Evolutionary conservation across 805 yeast genomes (phyloP), one percentile per base, ranked within the genome.

Genomic region (Monosporozyma unispora): DNA sequence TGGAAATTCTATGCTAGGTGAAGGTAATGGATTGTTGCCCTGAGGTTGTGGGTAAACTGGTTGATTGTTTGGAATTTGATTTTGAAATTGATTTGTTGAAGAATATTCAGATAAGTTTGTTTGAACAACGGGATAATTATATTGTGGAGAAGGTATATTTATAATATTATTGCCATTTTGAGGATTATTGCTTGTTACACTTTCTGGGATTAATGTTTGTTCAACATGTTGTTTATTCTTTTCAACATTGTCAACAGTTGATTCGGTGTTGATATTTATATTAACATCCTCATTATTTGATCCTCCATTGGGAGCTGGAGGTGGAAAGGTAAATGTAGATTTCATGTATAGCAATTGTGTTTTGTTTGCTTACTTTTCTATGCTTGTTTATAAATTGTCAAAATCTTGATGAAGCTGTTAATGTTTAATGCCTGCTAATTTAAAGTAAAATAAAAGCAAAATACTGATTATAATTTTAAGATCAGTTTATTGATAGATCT

Each of bases 251-350:
- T 5, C 43, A 16, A 38, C 19, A n/a, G 8, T 19, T 18, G 7
- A 16, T 14, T 22, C 29, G 3, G 12, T 35, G 28, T 11, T n/a
- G 25, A n/a, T 25, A n/a, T 33, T 45, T 19, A 14, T 42, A 16
- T 5, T 39, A 10, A 22, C 18, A 10, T 27, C 37, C 7, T 12
- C 9, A 16, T n/a, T 27, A 22, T 21, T 38, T 10, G 46, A 4
- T 10, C 28, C 37, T 29, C 41, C 44, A 8, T 45, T 50, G 12
- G 47, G 29, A 28, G 46, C 41, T 19, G 56, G 60, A 3, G 60
- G 55, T 9, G 66, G 66, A 39, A 62, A 62, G 5, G 60, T 62
- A 44, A 57, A 61, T 11, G 58, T 61, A 7, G 63, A 52, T 23
- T 60, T 59, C 68, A 63, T 63, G n/a, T n/a, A 12, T 41, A 19